Evolutionary conservation across 169 alveolate species (phyloP).

Genomic region (Cryptosporidium canis): DNA sequence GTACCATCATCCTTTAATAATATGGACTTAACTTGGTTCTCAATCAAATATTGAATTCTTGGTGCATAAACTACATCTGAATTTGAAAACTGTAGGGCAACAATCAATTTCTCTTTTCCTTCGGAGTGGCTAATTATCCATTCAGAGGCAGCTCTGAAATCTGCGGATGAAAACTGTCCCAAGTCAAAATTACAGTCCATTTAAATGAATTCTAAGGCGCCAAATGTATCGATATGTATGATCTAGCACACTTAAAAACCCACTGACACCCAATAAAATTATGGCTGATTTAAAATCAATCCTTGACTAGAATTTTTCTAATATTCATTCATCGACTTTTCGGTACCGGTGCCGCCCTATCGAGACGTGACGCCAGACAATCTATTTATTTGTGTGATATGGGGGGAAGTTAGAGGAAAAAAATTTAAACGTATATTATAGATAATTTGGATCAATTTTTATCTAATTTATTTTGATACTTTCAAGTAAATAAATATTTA

Average conservation of each 20-base stretch:
- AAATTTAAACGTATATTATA: not conserved
- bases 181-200: constrained; percentile 2
- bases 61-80: constrained; percentile 57
- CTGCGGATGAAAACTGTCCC: not conserved
- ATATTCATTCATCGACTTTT: not conserved
- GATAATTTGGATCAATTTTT: not conserved
- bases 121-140: not conserved
- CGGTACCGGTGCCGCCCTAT: constrained; percentile 53
- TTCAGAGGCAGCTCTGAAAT: not conserved
- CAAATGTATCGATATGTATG: not conserved
- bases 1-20: not conserved
- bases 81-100: constrained; percentile 28
- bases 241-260: not conserved
- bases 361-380: constrained; percentile 39
- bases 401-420: not conserved
- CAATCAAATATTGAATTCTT: constrained; percentile 24
- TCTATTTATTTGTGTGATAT: constrained; percentile 69
- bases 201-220: too few relatives aligned
- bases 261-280: not conserved
- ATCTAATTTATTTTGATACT: not conserved
- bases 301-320: not conserved
- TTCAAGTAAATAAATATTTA: not conserved
- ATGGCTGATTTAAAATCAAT: not conserved
- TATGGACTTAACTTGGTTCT: not conserved
- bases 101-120: not conserved